Evolutionary conservation across 805 yeast species (phyloP), one percentile per base, ranked within the genome.

Genomic region (Sungouiella blattae): DNA sequence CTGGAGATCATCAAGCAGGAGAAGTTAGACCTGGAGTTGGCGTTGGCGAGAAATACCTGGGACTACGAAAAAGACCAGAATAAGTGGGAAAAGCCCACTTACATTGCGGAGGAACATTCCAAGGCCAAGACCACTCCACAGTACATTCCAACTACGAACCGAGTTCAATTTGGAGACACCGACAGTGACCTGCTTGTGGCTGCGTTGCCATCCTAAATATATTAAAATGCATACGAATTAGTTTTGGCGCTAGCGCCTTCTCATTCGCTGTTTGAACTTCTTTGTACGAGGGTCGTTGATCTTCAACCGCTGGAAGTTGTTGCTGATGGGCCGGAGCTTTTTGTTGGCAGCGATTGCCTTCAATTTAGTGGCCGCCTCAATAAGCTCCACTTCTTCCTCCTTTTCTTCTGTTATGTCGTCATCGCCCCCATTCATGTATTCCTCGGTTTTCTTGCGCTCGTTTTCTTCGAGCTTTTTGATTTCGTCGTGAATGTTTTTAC

Each of bases 81-180:
- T 8, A 76, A 70, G 48, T 81, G 85, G 78, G 70, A 64, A 32
- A 73, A 68, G 35, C 82, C 83, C 0, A 56, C 61, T 0, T 78
- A 77, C 45, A 36, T 57, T 3, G n/a, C 25, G n/a, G n/a, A n/a
- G n/a, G n/a, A n/a, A n/a, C n/a, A n/a, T 15, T n/a, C n/a, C n/a
- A n/a, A n/a, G n/a, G n/a, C n/a, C n/a, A n/a, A n/a, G n/a, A n/a
- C n/a, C n/a, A n/a, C n/a, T n/a, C n/a, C n/a, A n/a, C n/a, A n/a
- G n/a, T n/a, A n/a, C n/a, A n/a, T n/a, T n/a, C n/a, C n/a, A n/a
- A n/a, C n/a, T n/a, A 12, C 11, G 3, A n/a, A 23, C 23, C 35
- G 43, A 27, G 48, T 47, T n/a, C 52, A 47, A 30, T 37, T 33
- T 24, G 39, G 31, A 3, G 30, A 30, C 25, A 23, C 36, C 15